phyloP scores from a whole-genome alignment of 768 basidiomycete species.

The Candolleomyces aberdarensis region DNA sequence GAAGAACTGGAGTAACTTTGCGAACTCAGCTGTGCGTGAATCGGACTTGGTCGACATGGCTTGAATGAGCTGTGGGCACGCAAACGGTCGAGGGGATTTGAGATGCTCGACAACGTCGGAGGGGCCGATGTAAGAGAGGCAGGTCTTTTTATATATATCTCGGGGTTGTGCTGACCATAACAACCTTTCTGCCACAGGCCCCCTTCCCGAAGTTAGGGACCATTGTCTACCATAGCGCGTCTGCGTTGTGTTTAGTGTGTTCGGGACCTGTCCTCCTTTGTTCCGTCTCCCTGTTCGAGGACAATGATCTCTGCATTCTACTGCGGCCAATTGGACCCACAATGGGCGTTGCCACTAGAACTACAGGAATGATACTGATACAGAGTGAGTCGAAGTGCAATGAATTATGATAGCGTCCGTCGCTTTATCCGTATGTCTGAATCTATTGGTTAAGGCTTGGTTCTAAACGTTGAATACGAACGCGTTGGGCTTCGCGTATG shows the following conservation, averaged over 20 bases:
- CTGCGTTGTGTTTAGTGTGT: background rate
- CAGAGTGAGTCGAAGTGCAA: background rate
- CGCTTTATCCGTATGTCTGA: background rate
- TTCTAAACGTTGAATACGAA: background rate
- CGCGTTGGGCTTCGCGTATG: background rate
- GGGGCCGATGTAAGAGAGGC: background rate
- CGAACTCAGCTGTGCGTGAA: conserved; percentile 41
- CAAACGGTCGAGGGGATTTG: too few species aligned
- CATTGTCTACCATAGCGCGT: background rate
- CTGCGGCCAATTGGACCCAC: background rate
- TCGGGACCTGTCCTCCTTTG: background rate
- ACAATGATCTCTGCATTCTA: background rate
- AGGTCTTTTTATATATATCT: background rate
- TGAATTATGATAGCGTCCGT: background rate
- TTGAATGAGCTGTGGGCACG: too few species aligned
- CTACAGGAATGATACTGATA: background rate
- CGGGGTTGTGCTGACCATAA: background rate
- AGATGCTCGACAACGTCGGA: too few species aligned
- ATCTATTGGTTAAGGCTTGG: background rate
- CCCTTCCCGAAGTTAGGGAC: background rate
- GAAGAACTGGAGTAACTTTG: conserved; percentile 50
- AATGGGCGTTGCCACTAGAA: background rate
- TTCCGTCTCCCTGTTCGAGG: background rate
- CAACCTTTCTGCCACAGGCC: background rate
- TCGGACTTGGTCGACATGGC: too few species aligned